These are phyloP conservation scores for Naganishia kalamii DNA, from an alignment of 768 basidiomycete species.

Conservation along the genomic window DNA sequence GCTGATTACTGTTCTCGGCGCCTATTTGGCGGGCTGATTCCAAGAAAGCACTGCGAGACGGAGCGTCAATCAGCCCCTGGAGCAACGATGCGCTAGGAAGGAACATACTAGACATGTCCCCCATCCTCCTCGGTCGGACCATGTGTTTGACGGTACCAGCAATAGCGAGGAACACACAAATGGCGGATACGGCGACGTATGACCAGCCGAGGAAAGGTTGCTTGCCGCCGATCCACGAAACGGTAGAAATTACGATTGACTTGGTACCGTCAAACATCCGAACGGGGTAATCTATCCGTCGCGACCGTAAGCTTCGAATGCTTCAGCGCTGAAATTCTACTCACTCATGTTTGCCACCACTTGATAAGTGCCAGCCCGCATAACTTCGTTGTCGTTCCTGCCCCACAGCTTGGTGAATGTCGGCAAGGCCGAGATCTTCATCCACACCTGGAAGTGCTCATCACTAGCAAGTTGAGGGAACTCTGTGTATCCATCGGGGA, in stretches of 20 bases:
- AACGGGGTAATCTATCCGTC: constrained; percentile 76
- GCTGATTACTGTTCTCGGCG: too few species aligned
- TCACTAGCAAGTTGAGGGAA: constrained; percentile 69
- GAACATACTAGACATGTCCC: constrained; percentile 45
- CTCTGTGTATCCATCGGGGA: constrained; percentile 68
- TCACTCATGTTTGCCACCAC: constrained; percentile 74
- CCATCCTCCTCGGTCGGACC: constrained; percentile 67
- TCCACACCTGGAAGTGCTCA: constrained; percentile 99
- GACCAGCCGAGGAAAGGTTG: constrained; percentile 99
- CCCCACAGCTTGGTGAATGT: constrained; percentile 95
- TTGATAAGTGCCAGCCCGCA: constrained; percentile 68
- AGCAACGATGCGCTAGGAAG: neutral
- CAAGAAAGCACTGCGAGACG: constrained; percentile 39
- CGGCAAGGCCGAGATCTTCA: constrained; percentile 93
- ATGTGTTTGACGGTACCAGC: constrained; percentile 85
- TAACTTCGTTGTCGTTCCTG: constrained; percentile 70
- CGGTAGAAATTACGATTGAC: constrained; percentile 91
- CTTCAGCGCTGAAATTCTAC: constrained; percentile 44
- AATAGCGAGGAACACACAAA: constrained; percentile 82
- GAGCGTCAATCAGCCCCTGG: neutral
- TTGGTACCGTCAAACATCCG: constrained; percentile 86
- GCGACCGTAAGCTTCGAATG: neutral
- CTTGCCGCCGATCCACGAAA: constrained; percentile 97
- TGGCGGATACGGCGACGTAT: constrained; percentile 78
- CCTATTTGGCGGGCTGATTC: constrained; percentile 41